phyloP scores from a whole-genome alignment of 2,329 filamentous ascomycete species.

The Fusarium marasasianum region DNA sequence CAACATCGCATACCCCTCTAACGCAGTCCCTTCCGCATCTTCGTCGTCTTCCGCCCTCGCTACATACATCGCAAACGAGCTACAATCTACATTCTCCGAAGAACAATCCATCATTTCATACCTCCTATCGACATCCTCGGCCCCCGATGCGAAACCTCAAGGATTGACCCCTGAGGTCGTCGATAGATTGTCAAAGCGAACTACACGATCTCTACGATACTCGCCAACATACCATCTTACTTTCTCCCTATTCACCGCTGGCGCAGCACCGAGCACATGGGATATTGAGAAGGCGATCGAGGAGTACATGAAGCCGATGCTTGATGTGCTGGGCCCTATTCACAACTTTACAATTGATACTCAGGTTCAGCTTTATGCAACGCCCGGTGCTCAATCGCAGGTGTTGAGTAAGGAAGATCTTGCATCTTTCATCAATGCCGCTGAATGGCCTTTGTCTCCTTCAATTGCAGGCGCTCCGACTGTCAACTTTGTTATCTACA shows the following conservation, averaged over 20 bases:
- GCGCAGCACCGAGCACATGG: constrained; percentile 83
- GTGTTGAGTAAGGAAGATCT: constrained; percentile 85
- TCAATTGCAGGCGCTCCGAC: constrained; percentile 94
- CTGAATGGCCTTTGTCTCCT: constrained; percentile 95
- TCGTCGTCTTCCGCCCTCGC: constrained; percentile 79
- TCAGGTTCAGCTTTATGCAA: constrained; percentile 94
- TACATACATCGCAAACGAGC: constrained; percentile 78
- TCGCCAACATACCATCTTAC: constrained; percentile 94
- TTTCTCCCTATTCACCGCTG: constrained; percentile 91
- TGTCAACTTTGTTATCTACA: constrained; percentile 93
- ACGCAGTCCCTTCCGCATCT: constrained; percentile 71
- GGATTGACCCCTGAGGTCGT: constrained; percentile 61
- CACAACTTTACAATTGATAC: constrained; percentile 97
- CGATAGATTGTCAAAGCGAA: constrained; percentile 72
- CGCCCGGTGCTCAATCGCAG: constrained; percentile 68
- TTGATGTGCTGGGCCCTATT: constrained; percentile 81
- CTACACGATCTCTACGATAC: constrained; percentile 88
- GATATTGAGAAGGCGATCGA: constrained; percentile 85
- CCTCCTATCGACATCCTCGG: constrained; percentile 69
- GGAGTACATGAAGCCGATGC: constrained; percentile 82
- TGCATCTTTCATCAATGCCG: constrained; percentile 94
- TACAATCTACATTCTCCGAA: constrained; percentile 83
- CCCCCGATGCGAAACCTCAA: constrained; percentile 55
- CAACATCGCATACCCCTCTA: constrained; percentile 79
- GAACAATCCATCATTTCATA: constrained; percentile 88